Evolutionary conservation across 1,284 basidiomycete genomes (phyloP).

Genomic region (Trichosporon sp.): DNA sequence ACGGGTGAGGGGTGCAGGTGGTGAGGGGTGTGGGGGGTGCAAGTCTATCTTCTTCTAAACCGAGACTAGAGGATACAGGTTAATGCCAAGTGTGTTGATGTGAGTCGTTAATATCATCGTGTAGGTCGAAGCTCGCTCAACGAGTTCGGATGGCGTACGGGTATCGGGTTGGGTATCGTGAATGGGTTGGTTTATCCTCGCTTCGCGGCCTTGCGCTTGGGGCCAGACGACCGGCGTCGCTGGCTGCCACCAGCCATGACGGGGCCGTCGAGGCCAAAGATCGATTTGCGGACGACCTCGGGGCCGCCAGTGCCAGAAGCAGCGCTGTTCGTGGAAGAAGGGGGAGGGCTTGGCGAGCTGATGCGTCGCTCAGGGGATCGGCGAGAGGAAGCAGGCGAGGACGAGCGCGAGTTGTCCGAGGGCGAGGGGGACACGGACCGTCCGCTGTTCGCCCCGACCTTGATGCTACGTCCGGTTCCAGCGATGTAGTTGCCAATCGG

Average conservation of each 20-base stretch:
- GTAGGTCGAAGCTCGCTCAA: background rate
- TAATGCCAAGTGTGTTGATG: background rate
- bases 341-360: conserved; percentile 1
- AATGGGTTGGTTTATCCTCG: background rate
- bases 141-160: background rate
- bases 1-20: background rate
- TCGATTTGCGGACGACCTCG: conserved; percentile 14
- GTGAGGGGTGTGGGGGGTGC: background rate
- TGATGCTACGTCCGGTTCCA: conserved; percentile 5
- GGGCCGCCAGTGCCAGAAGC: background rate
- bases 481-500: conserved; percentile 10
- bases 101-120: background rate
- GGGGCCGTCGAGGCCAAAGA: conserved; percentile 7
- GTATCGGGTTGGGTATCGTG: background rate
- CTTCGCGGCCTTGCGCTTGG: background rate
- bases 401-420: background rate
- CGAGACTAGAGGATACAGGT: conserved; percentile 1
- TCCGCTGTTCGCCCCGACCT: background rate
- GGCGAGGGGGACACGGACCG: background rate
- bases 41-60: conserved; percentile 4
- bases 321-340: background rate
- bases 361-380: background rate
- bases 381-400: background rate
- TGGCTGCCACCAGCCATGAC: background rate
- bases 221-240: background rate